Base-by-base conservation (phyloP, 768 basidiomycete species). In the Trametes coccinea region DNA sequence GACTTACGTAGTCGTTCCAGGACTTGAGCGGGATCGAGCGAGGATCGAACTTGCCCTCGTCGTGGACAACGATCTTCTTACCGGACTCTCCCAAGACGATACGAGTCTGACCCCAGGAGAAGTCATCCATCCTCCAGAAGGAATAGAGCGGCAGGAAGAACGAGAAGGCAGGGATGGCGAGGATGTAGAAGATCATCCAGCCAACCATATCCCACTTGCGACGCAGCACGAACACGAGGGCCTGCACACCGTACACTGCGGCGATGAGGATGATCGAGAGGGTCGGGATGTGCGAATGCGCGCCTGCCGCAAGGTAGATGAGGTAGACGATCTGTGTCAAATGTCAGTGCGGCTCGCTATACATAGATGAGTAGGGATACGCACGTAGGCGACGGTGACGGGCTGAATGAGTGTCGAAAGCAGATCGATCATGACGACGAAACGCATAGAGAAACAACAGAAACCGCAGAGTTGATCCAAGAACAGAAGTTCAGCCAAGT, bases 361-460 rank as follows among this genome's bases (percentile, higher is more conserved):
- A 41, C 11, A 17, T 5, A 57, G 0, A 50, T 34, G 29, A 4
- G 37, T 14, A n/a, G 13, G n/a, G n/a, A 4, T 2, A 84, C 93
- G 71, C 71, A 95, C 93, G 68, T 96, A 97, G 17, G 87, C 92
- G 17, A 94, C 90, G 1, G 89, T 92, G 66, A 95, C 90, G 1
- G 93, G 92, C 60, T 90, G 89, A 30, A 87, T 89, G 56, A 95
- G 71, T 2, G 92, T 94, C 11, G 92, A 94, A 39, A 99, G 72
- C 55, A 98, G 77, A 77, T 98, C 97, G 68, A 99, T 90, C 85
- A 99, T 92, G 69, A 98, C 96, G 40, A 98, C 80, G 73, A 98
- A 98, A 11, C 96, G 87, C 97, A 99, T 98, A 0, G 94, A 97
- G 83, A 98, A 98, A 79, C 93, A 96, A 72, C 96, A 98, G 85